A percentile compares a stretch with the other conserved stretches of the same genome.
phyloP scores from a whole-genome alignment of 208 protist genomes.

The Leishmania guyanensis region DNA sequence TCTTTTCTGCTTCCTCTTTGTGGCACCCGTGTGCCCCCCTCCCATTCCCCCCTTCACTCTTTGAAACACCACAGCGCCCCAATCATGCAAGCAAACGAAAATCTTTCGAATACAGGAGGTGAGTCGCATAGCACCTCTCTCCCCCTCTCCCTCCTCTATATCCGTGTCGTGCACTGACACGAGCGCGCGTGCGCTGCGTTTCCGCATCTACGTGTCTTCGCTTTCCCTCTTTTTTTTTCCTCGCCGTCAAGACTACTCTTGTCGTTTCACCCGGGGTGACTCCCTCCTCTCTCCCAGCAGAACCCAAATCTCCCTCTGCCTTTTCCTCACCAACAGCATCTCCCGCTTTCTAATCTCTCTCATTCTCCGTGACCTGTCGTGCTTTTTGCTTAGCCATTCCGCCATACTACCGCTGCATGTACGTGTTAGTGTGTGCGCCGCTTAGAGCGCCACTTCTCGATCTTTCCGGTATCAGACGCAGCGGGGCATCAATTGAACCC shows the following conservation, averaged over 20 bases:
- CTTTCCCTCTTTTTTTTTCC: background rate
- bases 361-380: background rate
- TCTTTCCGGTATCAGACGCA: background rate
- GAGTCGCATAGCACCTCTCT: too few relatives aligned
- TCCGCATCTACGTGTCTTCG: background rate
- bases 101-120: too few relatives aligned
- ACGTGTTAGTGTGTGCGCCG: background rate
- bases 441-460: background rate
- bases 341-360: background rate
- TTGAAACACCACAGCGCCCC: too few relatives aligned
- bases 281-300: background rate
- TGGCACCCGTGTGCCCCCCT: too few relatives aligned
- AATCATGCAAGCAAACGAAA: too few relatives aligned
- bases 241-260: background rate
- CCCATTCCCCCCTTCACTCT: too few relatives aligned
- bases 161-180: background rate
- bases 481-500: background rate
- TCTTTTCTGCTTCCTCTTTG: too few relatives aligned
- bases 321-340: background rate
- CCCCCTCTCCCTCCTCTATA: background rate
- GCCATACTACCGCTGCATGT: background rate
- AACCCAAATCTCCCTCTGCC: background rate
- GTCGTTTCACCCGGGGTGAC: background rate
- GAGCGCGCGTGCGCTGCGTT: background rate
- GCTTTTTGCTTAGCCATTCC: background rate